phyloP scores from a whole-genome alignment of 768 basidiomycete genomes.

The Phanerochaete carnosa region DNA sequence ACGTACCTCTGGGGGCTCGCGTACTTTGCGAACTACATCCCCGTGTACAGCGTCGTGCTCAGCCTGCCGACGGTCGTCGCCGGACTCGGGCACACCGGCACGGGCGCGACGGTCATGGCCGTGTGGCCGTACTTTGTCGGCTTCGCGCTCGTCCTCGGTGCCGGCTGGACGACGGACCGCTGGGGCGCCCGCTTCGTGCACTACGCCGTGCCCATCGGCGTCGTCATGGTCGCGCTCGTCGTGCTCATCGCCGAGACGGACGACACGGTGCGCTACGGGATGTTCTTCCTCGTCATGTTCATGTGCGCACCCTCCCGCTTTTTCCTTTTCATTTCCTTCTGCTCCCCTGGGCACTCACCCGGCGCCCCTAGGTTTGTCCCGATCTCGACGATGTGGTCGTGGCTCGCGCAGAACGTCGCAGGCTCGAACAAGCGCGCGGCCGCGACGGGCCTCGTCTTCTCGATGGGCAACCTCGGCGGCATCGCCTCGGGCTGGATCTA shows the following conservation, averaged over 20 bases:
- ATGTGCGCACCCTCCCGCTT: conserved; percentile 20
- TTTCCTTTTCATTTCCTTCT: too few relatives aligned
- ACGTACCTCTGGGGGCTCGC: conserved; percentile 37
- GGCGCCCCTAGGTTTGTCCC: conserved; percentile 23
- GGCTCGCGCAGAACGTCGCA: conserved; percentile 25
- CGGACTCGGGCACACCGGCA: conserved; percentile 53
- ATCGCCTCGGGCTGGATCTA: conserved; percentile 27
- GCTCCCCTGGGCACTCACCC: not conserved
- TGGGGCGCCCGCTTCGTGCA: conserved; percentile 24
- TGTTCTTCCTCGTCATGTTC: conserved; percentile 34
- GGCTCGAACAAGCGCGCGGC: conserved; percentile 29
- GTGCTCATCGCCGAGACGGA: conserved; percentile 28
- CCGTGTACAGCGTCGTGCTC: conserved; percentile 42
- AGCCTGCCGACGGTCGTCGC: conserved; percentile 74
- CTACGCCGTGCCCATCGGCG: conserved; percentile 18
- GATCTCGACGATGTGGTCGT: conserved; percentile 25
- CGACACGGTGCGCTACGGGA: conserved; percentile 27
- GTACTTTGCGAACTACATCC: conserved; percentile 43
- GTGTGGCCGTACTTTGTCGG: conserved; percentile 44
- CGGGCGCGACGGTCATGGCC: conserved; percentile 59
- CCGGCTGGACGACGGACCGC: conserved; percentile 23
- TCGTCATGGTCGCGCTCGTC: conserved; percentile 25
- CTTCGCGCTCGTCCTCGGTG: conserved; percentile 24
- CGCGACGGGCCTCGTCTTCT: conserved; percentile 30
- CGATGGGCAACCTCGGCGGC: conserved; percentile 31